Evolutionary conservation across 2,329 filamentous ascomycete genomes (phyloP).

Genomic region (Teratosphaeria destructans): DNA sequence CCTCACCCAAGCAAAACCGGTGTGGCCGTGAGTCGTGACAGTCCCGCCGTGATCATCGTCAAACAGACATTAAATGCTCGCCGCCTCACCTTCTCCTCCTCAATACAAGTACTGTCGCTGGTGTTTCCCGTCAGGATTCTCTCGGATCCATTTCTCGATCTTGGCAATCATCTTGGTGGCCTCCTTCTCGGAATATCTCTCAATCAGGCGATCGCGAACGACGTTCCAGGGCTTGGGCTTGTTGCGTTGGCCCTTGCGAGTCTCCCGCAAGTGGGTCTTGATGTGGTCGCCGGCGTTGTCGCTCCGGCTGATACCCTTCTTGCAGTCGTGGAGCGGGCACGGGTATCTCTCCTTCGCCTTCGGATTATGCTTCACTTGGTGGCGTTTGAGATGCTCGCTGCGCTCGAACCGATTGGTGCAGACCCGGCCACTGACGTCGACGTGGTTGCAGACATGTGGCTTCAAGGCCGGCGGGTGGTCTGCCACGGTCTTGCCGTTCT

Average conservation of each 20-base stretch:
- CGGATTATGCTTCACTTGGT: conserved; percentile 13
- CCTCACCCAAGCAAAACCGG: not conserved
- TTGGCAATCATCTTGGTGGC: conserved; percentile 12
- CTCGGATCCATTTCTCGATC: conserved; percentile 6
- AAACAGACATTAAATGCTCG: not conserved
- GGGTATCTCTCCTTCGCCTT: conserved; percentile 8
- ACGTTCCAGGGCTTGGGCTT: conserved; percentile 9
- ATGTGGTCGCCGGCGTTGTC: conserved; percentile 25
- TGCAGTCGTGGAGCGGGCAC: conserved; percentile 16
- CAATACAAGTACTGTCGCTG: conserved; percentile 1
- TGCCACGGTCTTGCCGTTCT: not conserved
- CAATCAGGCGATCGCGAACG: conserved; percentile 4
- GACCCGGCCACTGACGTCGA: not conserved
- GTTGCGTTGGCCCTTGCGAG: conserved; percentile 18
- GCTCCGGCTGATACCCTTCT: conserved; percentile 12
- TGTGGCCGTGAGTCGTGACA: conserved; percentile 1
- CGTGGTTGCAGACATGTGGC: conserved; percentile 10
- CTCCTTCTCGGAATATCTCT: conserved; percentile 3
- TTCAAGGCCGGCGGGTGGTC: conserved; percentile 4
- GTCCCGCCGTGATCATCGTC: not conserved
- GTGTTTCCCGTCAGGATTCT: not conserved
- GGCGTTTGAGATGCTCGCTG: conserved; percentile 24
- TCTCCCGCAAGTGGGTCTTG: conserved; percentile 18
- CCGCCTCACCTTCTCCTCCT: not conserved
- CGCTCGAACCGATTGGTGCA: conserved; percentile 19